These are phyloP conservation scores for Ophiognomonia clavigignenti-juglandacearum DNA, from an alignment of 2,329 filamentous ascomycete genomes.

Conservation along the genomic window DNA sequence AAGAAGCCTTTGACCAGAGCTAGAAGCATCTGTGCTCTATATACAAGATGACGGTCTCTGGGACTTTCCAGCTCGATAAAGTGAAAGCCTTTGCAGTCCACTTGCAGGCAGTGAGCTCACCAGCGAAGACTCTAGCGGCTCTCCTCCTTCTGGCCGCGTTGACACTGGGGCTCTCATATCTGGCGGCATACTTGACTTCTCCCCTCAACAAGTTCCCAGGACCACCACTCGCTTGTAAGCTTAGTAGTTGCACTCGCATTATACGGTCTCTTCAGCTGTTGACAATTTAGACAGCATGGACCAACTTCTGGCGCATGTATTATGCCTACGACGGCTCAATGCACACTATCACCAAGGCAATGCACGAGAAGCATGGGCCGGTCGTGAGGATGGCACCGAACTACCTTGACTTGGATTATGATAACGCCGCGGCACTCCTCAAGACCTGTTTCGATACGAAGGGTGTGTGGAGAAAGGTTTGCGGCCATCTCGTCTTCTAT, in stretches of 20 bases:
- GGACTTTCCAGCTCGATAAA: neutral
- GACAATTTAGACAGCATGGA: neutral
- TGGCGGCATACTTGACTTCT: slow-evolving; percentile 1
- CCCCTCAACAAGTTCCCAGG: slow-evolving; percentile 2
- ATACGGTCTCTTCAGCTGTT: neutral
- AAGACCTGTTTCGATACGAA: slow-evolving; percentile 7
- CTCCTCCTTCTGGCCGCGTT: neutral
- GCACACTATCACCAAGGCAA: neutral
- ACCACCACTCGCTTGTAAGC: slow-evolving; percentile 6
- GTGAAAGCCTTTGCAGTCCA: neutral
- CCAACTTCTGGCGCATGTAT: slow-evolving; percentile 4
- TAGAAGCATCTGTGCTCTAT: no score
- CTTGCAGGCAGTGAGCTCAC: no score
- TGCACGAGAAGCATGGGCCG: slow-evolving; percentile 4
- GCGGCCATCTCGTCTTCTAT: neutral
- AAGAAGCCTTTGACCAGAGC: no score
- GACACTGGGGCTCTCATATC: neutral
- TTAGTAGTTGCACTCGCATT: neutral
- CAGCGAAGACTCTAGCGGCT: neutral
- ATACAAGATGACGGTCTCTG: no score
- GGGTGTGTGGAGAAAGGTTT: slow-evolving; percentile 4
- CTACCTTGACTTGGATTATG: slow-evolving; percentile 5
- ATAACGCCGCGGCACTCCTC: neutral
- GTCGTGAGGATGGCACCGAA: slow-evolving; percentile 4
- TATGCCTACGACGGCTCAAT: neutral